These are phyloP conservation scores for Globisporangium cylindrosporum DNA, from an alignment of 352 stramenopile species.

Conservation along the genomic window DNA sequence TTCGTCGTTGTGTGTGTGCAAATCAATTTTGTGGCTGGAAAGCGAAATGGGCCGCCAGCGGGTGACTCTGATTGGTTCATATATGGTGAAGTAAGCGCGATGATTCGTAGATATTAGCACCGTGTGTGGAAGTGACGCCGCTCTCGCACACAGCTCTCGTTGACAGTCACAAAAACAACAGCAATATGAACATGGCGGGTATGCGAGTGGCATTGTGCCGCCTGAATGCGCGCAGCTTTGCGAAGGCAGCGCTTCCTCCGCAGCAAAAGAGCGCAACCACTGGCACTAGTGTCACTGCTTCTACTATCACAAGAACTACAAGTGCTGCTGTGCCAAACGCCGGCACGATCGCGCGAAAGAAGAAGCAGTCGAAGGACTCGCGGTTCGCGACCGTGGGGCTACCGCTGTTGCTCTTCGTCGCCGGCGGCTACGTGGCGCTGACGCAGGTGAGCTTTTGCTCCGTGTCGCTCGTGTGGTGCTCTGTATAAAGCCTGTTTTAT, in stretches of 20 bases:
- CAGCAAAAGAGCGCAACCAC: not conserved
- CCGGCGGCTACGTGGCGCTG: conserved; percentile 70
- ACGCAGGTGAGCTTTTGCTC: conserved; percentile 47
- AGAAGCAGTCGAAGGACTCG: conserved; percentile 51
- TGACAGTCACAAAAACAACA: not conserved
- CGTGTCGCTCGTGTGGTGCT: not conserved
- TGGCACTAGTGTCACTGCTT: not conserved
- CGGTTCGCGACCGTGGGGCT: conserved; percentile 70
- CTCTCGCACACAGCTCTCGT: not conserved
- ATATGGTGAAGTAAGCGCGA: not conserved
- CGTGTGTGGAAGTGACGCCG: not conserved
- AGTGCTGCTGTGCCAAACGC: conserved; percentile 9
- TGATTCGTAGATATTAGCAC: not conserved
- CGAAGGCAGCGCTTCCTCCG: conserved; percentile 2
- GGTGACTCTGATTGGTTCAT: conserved; percentile 25
- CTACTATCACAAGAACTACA: not conserved
- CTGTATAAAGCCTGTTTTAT: not conserved
- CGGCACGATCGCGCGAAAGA: conserved; percentile 18
- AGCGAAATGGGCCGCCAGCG: not conserved
- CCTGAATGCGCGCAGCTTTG: conserved; percentile 8
- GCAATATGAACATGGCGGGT: not conserved
- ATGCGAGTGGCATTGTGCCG: not conserved
- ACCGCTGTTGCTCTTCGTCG: conserved; percentile 79
- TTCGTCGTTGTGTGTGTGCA: conserved; percentile 2
- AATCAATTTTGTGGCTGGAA: not conserved